Conservation (phyloP, 1,284 basidiomycete genomes). For the Pseudozyma pruni region DNA sequence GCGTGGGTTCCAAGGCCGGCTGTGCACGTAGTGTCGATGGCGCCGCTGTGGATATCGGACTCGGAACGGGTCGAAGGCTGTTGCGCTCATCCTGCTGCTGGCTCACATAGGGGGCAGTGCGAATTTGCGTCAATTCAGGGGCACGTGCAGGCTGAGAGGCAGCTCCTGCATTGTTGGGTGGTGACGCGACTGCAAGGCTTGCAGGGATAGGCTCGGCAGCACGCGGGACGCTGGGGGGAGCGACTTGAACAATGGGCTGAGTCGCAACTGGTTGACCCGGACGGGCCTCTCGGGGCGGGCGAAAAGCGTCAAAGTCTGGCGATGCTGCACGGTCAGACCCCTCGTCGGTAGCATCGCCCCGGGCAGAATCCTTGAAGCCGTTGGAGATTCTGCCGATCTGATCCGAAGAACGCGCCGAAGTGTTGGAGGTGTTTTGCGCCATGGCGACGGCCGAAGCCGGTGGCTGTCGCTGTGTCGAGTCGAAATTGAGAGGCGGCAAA, state of each 20-base stretch:
- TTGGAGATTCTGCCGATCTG: constrained; percentile 14
- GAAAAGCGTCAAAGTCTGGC: constrained; percentile 19
- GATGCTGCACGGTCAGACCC: constrained; percentile 10
- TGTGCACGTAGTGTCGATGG: constrained; percentile 3
- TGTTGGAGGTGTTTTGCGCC: constrained; percentile 1
- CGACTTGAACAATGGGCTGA: constrained; percentile 3
- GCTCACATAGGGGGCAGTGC: not conserved
- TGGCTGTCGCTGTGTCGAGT: constrained; percentile 12
- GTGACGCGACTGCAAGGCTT: constrained; percentile 11
- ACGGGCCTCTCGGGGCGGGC: constrained; percentile 17
- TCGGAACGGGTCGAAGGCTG: constrained; percentile 7
- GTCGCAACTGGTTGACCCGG: constrained; percentile 9
- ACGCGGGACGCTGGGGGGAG: constrained; percentile 2
- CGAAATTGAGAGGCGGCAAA: constrained; percentile 55
- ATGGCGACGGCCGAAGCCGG: constrained; percentile 1
- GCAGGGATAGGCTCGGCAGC: constrained; percentile 14
- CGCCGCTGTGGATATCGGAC: not conserved
- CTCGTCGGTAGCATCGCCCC: constrained; percentile 13
- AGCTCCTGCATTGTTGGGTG: constrained; percentile 14
- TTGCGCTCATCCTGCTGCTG: constrained; percentile 15
- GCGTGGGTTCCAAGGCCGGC: constrained; percentile 6
- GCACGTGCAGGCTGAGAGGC: constrained; percentile 13
- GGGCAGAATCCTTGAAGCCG: constrained; percentile 26
- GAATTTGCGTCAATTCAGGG: constrained; percentile 10
- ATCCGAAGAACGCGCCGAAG: constrained; percentile 9